Conservation (phyloP, 371 early-diverging fungal genomes). For the Umbelopsis sp. region DNA sequence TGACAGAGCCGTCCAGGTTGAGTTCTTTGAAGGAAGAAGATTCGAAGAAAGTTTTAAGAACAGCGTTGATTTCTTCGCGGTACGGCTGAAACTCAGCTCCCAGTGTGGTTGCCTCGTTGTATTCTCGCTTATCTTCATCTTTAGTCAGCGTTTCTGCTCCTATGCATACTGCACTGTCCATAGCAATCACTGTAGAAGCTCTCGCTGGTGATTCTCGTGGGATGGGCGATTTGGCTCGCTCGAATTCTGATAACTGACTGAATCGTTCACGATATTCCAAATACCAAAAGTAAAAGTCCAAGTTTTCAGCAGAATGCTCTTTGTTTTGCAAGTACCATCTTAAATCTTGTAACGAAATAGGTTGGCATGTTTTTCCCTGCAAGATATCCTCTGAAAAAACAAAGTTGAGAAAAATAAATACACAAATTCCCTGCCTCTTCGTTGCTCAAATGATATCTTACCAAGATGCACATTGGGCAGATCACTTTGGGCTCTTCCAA, state of each 20-base stretch:
- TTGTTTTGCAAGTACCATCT: constrained; percentile 25
- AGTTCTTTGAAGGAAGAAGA: constrained; percentile 30
- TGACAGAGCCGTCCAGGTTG: constrained; percentile 22
- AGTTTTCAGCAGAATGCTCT: constrained; percentile 31
- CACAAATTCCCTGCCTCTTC: not conserved
- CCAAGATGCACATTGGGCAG: not conserved
- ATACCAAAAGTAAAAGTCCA: constrained; percentile 37
- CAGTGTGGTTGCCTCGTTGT: not conserved
- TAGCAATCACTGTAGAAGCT: not conserved
- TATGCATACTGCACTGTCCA: not conserved
- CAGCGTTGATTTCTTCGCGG: constrained; percentile 29
- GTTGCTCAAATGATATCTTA: not conserved
- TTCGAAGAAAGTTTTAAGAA: constrained; percentile 28
- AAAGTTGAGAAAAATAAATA: not conserved
- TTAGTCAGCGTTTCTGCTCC: not conserved
- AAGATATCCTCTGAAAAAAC: constrained; percentile 22
- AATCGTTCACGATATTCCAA: constrained; percentile 27
- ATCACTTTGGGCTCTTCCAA: not conserved
- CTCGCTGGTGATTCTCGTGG: constrained; percentile 22
- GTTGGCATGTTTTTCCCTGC: constrained; percentile 25
- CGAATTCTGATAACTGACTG: constrained; percentile 21
- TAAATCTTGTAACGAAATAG: constrained; percentile 27
- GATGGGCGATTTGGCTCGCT: constrained; percentile 25
- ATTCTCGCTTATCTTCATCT: not conserved
- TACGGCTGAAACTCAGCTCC: constrained; percentile 23